phyloP scores from a whole-genome alignment of 495 filamentous ascomycete species.

The Baudoinia panamericana region DNA sequence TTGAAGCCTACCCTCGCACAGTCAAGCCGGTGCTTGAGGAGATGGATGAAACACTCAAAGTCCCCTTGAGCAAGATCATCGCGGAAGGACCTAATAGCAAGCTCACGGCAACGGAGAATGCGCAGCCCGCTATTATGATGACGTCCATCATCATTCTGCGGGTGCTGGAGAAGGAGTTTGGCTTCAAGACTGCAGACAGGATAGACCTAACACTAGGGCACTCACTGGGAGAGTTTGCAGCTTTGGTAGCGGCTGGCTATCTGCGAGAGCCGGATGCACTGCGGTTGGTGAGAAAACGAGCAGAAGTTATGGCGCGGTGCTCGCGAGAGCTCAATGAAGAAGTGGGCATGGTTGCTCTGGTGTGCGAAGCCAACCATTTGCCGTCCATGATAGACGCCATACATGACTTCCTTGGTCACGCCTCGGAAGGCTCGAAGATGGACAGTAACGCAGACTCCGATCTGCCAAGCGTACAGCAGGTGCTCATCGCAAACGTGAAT shows the following conservation, averaged over 20 bases:
- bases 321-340: slow-evolving; percentile 54
- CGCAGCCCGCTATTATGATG: slow-evolving; percentile 93
- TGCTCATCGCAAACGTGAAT: slow-evolving; percentile 90
- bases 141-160: slow-evolving; percentile 81
- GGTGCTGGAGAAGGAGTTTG: slow-evolving; percentile 75
- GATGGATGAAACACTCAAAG: slow-evolving; percentile 62
- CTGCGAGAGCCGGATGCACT: slow-evolving; percentile 66
- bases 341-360: slow-evolving; percentile 86
- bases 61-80: slow-evolving; percentile 62
- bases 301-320: slow-evolving; percentile 72
- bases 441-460: slow-evolving; percentile 46
- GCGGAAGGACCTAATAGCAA: slow-evolving; percentile 58
- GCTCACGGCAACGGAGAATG: slow-evolving; percentile 71
- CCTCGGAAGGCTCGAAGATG: slow-evolving; percentile 47
- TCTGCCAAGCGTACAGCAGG: slow-evolving; percentile 64
- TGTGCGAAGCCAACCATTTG: slow-evolving; percentile 69
- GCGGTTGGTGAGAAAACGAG: slow-evolving; percentile 61
- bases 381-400: slow-evolving; percentile 54
- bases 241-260: slow-evolving; percentile 70
- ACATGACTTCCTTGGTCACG: slow-evolving; percentile 64
- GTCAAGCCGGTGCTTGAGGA: slow-evolving; percentile 60
- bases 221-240: slow-evolving; percentile 90
- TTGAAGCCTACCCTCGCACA: slow-evolving; percentile 67
- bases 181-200: slow-evolving; percentile 52
- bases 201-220: slow-evolving; percentile 80